Conservation (phyloP, 2,329 filamentous ascomycete genomes). For the Alternaria solani region DNA sequence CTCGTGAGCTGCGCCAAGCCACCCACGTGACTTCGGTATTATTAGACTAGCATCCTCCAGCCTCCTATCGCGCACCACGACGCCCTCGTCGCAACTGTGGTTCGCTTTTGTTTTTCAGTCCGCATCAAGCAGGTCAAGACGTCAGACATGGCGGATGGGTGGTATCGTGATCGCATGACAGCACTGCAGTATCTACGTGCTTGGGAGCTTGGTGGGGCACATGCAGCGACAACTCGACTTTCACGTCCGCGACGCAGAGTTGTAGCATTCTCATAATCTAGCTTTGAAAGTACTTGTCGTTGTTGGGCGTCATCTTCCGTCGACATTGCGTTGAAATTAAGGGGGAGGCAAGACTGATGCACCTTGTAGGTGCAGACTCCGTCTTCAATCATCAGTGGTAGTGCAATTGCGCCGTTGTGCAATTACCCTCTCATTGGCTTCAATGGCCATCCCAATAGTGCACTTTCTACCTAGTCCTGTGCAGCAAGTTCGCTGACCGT, state of each 20-base stretch:
- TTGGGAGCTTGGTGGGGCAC: conserved; percentile 9
- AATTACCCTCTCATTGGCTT: conserved; percentile 12
- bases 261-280: background rate
- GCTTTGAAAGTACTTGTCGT: background rate
- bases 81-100: background rate
- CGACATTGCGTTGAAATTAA: background rate
- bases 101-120: conserved; percentile 9
- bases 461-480: conserved; percentile 13
- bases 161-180: conserved; percentile 6
- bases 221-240: conserved; percentile 13
- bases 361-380: conserved; percentile 2
- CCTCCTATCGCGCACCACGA: conserved; percentile 9
- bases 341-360: conserved; percentile 1
- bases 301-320: background rate
- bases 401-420: conserved; percentile 19
- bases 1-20: conserved; percentile 22
- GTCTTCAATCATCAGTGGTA: conserved; percentile 4
- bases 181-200: background rate
- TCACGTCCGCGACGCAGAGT: background rate
- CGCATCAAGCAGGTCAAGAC: background rate
- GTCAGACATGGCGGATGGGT: background rate
- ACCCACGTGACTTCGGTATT: conserved; percentile 22
- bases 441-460: conserved; percentile 8
- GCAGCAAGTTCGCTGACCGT: background rate
- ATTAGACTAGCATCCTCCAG: conserved; percentile 20